Base-by-base conservation (phyloP, 176 grass and related monocot species). In the Thalia dealbata region DNA sequence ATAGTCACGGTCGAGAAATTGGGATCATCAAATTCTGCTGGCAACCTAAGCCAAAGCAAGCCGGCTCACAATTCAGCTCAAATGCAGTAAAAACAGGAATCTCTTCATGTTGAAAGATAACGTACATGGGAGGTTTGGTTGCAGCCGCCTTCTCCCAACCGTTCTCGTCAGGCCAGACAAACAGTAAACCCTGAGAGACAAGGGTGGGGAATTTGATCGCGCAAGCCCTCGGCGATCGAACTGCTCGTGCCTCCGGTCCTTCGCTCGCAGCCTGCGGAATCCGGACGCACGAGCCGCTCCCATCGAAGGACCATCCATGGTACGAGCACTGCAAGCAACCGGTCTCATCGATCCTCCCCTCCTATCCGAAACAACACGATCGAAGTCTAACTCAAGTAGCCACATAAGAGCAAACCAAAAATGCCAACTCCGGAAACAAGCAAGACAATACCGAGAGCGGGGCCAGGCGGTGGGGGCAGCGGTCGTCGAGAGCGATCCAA, bases 281-380 rank as follows among this genome's bases (percentile, higher is more conserved):
- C 79, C 26, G 80, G 38, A 80, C 85, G 76, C 93, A 97, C 60
- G 87, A 82, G 14, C 93, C 90, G 14, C 82, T 70, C 61, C 89
- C 85, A 32, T 87, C 80, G 30, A 97, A 97, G 26, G 93, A 88
- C 93, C 93, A 97, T 8, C 93, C 93, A 10, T 97, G 93, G 64
- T 97, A 97, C 21, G 90, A 97, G 70, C 90, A 97, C 85, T 97
- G 90, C 87, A 97, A 78, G 83, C 87, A 91, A 45, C 95, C 95
- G 18, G 75, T 92, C 63, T 97, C 95, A 63, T 97, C 95, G 25
- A 97, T 93, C 80, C 95, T 72, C 22, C 95, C 95, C 50, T 97
- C 95, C 95, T 96, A 72, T n/a, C 76, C 52, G 14, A 43, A 65
- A 55, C 21, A 41, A 35, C 60, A 52, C 55, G 28, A 18, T n/a